Conservation (phyloP, 163 green algal genomes). For the Chlorella variabilis region DNA sequence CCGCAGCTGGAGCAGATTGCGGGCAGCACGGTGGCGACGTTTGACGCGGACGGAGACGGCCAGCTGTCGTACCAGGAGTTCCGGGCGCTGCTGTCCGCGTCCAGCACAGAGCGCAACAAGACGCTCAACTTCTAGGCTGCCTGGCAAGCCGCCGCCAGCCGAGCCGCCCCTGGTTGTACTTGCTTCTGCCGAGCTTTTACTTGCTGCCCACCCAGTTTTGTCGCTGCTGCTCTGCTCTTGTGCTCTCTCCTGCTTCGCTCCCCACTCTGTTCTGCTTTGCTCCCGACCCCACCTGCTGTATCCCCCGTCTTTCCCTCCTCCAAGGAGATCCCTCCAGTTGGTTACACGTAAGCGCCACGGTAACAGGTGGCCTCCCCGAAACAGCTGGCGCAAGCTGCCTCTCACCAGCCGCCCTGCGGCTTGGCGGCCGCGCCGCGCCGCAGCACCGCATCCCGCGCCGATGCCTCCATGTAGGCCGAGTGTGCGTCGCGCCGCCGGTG, state of each 20-base stretch:
- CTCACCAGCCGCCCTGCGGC: neutral
- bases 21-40: constrained; percentile 33
- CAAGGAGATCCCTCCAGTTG: too few species aligned
- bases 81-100: constrained; percentile 30
- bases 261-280: neutral
- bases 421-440: neutral
- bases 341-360: too few species aligned
- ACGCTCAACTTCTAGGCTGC: constrained; percentile 37
- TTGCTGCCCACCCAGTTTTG: too few species aligned
- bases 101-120: constrained; percentile 29
- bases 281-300: neutral
- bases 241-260: neutral
- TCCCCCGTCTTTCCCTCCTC: too few species aligned
- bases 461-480: constrained; percentile 14
- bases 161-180: neutral
- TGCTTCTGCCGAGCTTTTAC: too few species aligned
- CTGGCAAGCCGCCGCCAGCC: too few species aligned
- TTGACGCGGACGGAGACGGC: constrained; percentile 55
- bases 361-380: too few species aligned
- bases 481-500: constrained; percentile 14
- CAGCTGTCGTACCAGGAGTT: constrained; percentile 51
- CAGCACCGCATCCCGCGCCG: constrained; percentile 16
- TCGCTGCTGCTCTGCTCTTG: neutral
- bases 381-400: neutral
- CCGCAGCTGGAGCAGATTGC: constrained; percentile 52